Evolutionary conservation across 2,329 filamentous ascomycete genomes (phyloP).

Genomic region (Scytalidium sp.): DNA sequence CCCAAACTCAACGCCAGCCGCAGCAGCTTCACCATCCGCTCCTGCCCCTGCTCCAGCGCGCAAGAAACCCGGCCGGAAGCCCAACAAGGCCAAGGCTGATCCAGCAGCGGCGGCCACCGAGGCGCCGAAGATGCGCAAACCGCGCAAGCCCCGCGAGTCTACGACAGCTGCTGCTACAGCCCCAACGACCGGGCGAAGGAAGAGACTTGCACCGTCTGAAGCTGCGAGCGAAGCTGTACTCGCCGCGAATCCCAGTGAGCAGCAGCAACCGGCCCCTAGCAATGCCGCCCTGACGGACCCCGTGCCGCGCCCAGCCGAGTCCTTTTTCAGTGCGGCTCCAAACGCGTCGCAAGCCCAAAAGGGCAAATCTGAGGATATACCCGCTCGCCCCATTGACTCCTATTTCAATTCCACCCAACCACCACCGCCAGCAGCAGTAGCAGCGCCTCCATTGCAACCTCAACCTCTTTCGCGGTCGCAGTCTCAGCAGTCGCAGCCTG

Average conservation of each 20-base stretch:
- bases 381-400: conserved; percentile 14
- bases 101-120: conserved; percentile 40
- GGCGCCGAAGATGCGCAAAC: conserved; percentile 43
- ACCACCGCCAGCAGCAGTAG: conserved; percentile 15
- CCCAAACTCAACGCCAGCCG: no score
- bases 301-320: conserved; percentile 13
- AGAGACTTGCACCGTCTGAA: conserved; percentile 38
- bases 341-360: conserved; percentile 22
- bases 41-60: conserved; percentile 23
- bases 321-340: conserved; percentile 13
- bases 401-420: conserved; percentile 23
- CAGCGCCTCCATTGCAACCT: not conserved
- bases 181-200: conserved; percentile 53
- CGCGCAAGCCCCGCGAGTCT: conserved; percentile 58
- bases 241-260: conserved; percentile 24
- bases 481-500: not conserved
- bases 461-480: conserved; percentile 6
- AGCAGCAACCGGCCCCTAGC: conserved; percentile 31
- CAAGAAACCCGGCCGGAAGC: conserved; percentile 65
- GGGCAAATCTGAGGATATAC: conserved; percentile 36
- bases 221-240: conserved; percentile 19
- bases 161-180: no score
- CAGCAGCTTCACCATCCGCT: not conserved
- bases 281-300: conserved; percentile 1
- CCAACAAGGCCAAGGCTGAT: conserved; percentile 48